Conservation (phyloP, 2,329 filamentous ascomycete species). For the Colletotrichum tamarilloi region DNA sequence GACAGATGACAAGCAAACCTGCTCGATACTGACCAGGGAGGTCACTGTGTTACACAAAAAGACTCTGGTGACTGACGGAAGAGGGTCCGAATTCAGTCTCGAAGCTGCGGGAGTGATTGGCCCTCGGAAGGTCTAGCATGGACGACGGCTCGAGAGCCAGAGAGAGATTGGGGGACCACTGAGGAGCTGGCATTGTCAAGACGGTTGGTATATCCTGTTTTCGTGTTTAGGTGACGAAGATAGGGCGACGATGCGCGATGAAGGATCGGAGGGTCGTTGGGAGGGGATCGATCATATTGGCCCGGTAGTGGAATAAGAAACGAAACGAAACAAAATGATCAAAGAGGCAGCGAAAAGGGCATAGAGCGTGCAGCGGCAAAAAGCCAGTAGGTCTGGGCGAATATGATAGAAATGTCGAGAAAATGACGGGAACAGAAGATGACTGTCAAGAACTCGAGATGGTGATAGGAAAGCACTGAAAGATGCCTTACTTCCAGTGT, state of each 20-base stretch:
- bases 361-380: slow-evolving; percentile 21
- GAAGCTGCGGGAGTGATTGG: background rate
- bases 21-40: slow-evolving; percentile 14
- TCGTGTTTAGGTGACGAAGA: background rate
- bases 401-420: slow-evolving; percentile 17
- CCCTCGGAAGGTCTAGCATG: background rate
- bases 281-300: slow-evolving; percentile 4
- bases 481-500: too few species aligned
- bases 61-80: background rate
- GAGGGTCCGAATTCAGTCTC: background rate
- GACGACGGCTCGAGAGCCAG: background rate
- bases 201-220: background rate
- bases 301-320: slow-evolving; percentile 17
- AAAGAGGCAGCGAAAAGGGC: slow-evolving; percentile 3
- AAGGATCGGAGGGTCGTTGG: background rate
- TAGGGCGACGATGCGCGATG: background rate
- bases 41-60: slow-evolving; percentile 17
- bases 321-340: slow-evolving; percentile 29
- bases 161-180: background rate
- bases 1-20: slow-evolving; percentile 12
- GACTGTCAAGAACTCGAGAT: background rate
- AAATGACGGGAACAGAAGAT: background rate
- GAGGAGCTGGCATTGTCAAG: background rate
- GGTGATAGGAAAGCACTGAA: background rate
- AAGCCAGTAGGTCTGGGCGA: slow-evolving; percentile 27